Base-by-base conservation (phyloP, 2,329 filamentous ascomycete genomes). In the Penicillium italicum region DNA sequence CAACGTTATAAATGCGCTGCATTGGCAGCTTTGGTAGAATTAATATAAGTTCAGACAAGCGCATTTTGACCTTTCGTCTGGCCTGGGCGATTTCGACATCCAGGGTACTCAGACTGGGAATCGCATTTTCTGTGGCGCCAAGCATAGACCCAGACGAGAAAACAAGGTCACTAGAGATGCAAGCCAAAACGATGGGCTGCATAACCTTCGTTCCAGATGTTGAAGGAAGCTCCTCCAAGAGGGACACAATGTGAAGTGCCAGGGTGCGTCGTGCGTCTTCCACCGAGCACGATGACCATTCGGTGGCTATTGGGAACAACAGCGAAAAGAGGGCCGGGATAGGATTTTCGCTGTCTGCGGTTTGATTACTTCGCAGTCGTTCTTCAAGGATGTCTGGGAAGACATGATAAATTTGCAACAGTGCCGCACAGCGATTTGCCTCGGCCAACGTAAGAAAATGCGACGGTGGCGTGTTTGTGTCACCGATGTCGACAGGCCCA, bases 391-490 rank as follows among this genome's bases (percentile, higher is more conserved):
- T 63, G 2, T 62, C 56, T 26, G 61, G 61, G 41, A 63, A 65
- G 38, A 65, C 61, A 20, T 63, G 61, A 12, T 65, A 65, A 16
- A 65, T 65, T 48, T 65, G 62, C 16, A 65, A 56, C 5, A 65
- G 54, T 10, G 59, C 58, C 5, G 61, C 54, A 28, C 61, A 65
- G 31, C 62, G 62, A 50, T 65, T 63, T 34, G 56, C 58, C 20
- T 65, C 62, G 33, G 62, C 62, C 24, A 64, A 45, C 16, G 60
- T 63, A 11, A 64, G 62, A 34, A 65, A 65, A 47, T 65, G 62
- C 3, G 57, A 58, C 6, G 62, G 62, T 9, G 62, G 62, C 8
- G 62, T 63, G 41, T 65, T 61, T 14, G 61, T 59, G 40, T 65
- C 62, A 3, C 62, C 62, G 18, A 61, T 61, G n/a, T 65, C 62